Evolutionary conservation across 495 filamentous ascomycete species (phyloP).

Genomic region (Penicillium goetzii): DNA sequence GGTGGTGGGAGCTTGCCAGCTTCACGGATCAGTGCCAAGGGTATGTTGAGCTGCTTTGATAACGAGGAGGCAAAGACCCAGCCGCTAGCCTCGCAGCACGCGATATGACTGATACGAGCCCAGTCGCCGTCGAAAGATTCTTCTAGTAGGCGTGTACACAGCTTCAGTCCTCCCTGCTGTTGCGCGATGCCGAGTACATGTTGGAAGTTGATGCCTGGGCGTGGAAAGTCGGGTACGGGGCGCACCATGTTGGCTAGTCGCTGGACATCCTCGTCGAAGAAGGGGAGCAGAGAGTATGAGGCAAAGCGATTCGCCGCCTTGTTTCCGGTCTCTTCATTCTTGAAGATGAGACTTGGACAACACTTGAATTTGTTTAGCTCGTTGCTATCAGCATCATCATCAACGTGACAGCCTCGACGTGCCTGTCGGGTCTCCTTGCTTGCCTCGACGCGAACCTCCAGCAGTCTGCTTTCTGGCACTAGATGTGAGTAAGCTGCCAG

Average conservation of each 20-base stretch:
- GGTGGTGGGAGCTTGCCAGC: slow-evolving; percentile 64
- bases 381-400: slow-evolving; percentile 29
- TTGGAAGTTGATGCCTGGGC: slow-evolving; percentile 55
- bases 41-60: slow-evolving; percentile 47
- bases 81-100: slow-evolving; percentile 59
- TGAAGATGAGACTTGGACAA: slow-evolving; percentile 53
- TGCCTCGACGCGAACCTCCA: slow-evolving; percentile 58
- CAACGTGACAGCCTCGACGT: slow-evolving; percentile 41
- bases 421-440: slow-evolving; percentile 46
- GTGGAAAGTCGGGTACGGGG: slow-evolving; percentile 55
- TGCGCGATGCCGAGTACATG: slow-evolving; percentile 64
- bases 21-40: slow-evolving; percentile 59
- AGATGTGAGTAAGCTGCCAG: slow-evolving; percentile 58
- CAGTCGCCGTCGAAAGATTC: slow-evolving; percentile 54
- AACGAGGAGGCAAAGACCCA: slow-evolving; percentile 61
- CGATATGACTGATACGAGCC: slow-evolving; percentile 20
- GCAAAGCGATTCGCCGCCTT: slow-evolving; percentile 49
- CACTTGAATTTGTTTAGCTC: slow-evolving; percentile 35
- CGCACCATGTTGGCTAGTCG: slow-evolving; percentile 57
- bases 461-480: slow-evolving; percentile 56
- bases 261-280: slow-evolving; percentile 54
- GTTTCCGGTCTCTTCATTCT: slow-evolving; percentile 51
- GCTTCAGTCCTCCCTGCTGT: slow-evolving; percentile 53
- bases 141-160: slow-evolving; percentile 59
- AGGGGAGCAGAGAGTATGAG: slow-evolving; percentile 50